Percentiles rank a stretch among this genome's conserved stretches.
Evolutionary conservation across 345 rosid species (phyloP).

Genomic region (Corymbia maculata): DNA sequence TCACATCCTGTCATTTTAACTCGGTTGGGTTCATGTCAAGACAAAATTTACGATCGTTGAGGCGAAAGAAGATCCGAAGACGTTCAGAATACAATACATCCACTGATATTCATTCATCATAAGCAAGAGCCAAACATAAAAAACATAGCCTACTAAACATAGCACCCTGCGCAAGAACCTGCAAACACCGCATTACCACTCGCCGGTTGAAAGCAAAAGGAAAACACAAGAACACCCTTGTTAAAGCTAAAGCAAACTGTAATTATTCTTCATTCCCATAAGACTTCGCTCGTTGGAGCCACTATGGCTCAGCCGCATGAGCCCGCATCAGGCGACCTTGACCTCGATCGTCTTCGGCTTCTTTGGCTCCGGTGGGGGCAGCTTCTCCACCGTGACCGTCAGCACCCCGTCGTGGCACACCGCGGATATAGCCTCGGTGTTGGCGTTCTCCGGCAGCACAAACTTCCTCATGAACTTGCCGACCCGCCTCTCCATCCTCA

Average conservation of each 20-base stretch:
- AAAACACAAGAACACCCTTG: neutral
- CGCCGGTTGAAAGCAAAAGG: too few relatives aligned
- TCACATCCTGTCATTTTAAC: fast-evolving
- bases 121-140: neutral
- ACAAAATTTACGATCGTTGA: fast-evolving
- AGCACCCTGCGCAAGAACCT: neutral
- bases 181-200: neutral
- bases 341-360: slow-evolving; percentile 64
- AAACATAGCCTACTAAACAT: neutral
- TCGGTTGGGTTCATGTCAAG: fast-evolving
- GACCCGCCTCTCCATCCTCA: slow-evolving; percentile 73
- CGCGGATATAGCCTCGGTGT: slow-evolving; percentile 46
- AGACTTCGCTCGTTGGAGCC: fast-evolving
- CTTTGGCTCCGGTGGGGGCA: slow-evolving; percentile 85
- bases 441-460: slow-evolving; percentile 58
- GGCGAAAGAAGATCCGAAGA: neutral
- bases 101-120: neutral
- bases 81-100: fast-evolving
- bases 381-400: slow-evolving; percentile 61
- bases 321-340: slow-evolving; percentile 36
- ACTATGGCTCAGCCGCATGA: fast-evolving
- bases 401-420: slow-evolving; percentile 67
- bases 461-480: slow-evolving; percentile 82
- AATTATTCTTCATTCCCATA: neutral
- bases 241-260: neutral